Base-by-base conservation (phyloP, 2,329 filamentous ascomycete species). In the Pyrenophora graminea region DNA sequence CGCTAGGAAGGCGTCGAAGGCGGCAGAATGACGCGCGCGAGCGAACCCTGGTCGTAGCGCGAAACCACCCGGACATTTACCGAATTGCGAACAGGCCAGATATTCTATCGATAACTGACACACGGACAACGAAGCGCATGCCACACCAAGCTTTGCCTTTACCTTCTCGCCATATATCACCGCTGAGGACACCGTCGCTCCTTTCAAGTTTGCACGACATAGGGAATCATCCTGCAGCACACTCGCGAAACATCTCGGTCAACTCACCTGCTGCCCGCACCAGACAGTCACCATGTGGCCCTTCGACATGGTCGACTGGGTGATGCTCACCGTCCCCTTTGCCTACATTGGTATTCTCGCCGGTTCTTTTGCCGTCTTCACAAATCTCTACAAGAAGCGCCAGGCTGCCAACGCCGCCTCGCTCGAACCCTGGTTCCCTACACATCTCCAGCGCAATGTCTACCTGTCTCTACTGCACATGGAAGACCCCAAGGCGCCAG, bases 391-490 rank as follows among this genome's bases (percentile, higher is more conserved):
- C 77, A 87, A 93, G 67, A 93, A 94, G 78, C 86, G 94, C 74
- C 94, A 96, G 83, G 87, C 89, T 52, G 66, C 72, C 60, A 85
- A 91, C 77, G 88, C 89, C 66, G 88, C 90, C 46, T 90, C 89
- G 62, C 85, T 99, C 55, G 91, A 89, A 62, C 91, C 93, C 63
- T 99, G 94, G 93, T 99, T 99, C 76, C 87, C 88, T 19, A 83
- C 88, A 45, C 92, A 99, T 73, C 80, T 95, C 44, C 89, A 94
- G 76, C 90, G 93, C 75, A 92, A 99, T 75, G 85, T 99, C 70
- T 99, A 97, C 80, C 85, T 96, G 54, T 91, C 91, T 38, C 85
- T 99, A 34, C 82, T 97, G 44, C 91, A 99, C 77, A 82, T 94
- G 70, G 83, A 87, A 48, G 77, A 92, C 73, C 75, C 82, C 4